Evolutionary conservation across 176 grass and related monocot genomes (phyloP).

Genomic region (Raddia guianensis): DNA sequence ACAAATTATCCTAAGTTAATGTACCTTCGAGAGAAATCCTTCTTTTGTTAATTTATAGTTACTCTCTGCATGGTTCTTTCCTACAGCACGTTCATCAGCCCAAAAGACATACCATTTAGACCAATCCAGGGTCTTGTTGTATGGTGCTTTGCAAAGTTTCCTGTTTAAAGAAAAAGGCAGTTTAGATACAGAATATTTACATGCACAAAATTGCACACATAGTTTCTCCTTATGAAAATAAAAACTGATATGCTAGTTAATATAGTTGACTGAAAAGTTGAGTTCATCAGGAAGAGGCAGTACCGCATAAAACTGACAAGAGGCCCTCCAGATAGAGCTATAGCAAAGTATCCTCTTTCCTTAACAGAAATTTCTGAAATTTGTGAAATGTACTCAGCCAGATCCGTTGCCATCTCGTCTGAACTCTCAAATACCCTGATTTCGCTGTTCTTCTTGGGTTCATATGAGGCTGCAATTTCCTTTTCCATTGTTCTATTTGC

Average conservation of each 20-base stretch:
- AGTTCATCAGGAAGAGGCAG: conserved; percentile 3
- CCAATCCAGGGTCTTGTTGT: conserved; percentile 94
- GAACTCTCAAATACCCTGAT: conserved; percentile 69
- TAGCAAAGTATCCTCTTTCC: conserved; percentile 74
- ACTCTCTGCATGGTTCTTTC: conserved; percentile 91
- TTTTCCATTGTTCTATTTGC: conserved; percentile 33
- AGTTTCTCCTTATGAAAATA: not conserved
- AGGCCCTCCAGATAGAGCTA: conserved; percentile 65
- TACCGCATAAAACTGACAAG: conserved; percentile 64
- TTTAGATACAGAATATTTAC: not conserved
- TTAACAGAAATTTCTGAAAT: conserved; percentile 77
- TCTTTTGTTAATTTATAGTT: conserved; percentile 89
- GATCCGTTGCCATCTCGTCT: conserved; percentile 63
- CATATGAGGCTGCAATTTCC: conserved; percentile 47
- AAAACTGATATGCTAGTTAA: conserved; percentile 17
- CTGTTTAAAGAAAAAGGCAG: conserved; percentile 36
- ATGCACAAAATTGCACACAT: not conserved
- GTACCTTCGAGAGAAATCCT: conserved; percentile 82
- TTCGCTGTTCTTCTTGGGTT: conserved; percentile 56
- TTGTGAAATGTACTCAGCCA: conserved; percentile 74
- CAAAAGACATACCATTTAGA: conserved; percentile 93
- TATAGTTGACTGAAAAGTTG: too few relatives aligned
- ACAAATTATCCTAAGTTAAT: conserved; percentile 2
- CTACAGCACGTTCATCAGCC: conserved; percentile 86
- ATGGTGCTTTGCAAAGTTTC: conserved; percentile 86